A percentile compares a stretch with the other conserved stretches of the same genome.
Conservation (phyloP, 176 grass and related monocot genomes). For the Tillandsia leiboldiana region DNA sequence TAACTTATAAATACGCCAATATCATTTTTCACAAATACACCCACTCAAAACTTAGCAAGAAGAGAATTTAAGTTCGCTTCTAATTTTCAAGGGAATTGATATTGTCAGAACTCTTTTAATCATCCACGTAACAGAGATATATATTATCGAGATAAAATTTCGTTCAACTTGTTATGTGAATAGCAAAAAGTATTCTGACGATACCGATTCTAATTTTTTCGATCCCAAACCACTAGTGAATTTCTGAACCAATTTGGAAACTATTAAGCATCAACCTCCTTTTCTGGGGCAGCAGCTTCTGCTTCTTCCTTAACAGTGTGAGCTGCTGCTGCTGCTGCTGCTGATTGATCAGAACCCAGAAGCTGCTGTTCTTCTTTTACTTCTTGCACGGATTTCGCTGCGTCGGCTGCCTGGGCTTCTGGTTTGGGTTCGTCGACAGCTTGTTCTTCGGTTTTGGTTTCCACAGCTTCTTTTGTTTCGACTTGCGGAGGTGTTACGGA, state of each 20-base stretch:
- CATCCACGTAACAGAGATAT: no score
- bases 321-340: neutral
- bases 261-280: neutral
- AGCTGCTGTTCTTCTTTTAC: constrained; percentile 8
- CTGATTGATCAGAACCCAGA: constrained; percentile 11
- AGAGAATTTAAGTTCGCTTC: no score
- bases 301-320: neutral
- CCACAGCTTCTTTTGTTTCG: neutral
- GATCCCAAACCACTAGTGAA: neutral
- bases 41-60: no score
- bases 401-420: neutral
- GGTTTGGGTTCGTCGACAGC: neutral
- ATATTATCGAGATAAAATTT: no score
- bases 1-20: no score
- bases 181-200: neutral
- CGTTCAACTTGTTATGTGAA: no score
- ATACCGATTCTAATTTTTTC: neutral
- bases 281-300: neutral
- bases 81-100: no score
- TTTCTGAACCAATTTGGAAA: neutral
- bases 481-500: neutral
- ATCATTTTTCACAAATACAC: no score
- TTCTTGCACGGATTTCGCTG: neutral
- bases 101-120: no score
- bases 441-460: neutral